Evolutionary conservation across 768 basidiomycete species (phyloP).

Genomic region (Trametes cubensis): DNA sequence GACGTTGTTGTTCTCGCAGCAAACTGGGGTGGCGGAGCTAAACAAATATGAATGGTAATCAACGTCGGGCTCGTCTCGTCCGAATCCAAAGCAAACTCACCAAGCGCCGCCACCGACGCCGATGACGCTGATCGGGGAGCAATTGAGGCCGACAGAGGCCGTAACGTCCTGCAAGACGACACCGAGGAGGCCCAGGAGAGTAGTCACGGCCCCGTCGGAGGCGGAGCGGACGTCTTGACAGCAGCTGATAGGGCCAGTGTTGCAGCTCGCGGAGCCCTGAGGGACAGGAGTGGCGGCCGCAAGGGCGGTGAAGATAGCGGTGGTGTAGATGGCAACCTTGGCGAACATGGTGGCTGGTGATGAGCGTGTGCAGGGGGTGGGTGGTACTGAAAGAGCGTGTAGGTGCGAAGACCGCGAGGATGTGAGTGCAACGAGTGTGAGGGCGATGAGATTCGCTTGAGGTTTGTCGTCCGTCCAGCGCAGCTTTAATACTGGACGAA

Average conservation of each 20-base stretch:
- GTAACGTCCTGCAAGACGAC: conserved; percentile 25
- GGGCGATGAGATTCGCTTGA: conserved; percentile 17
- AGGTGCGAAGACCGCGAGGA: conserved; percentile 12
- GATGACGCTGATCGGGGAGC: conserved; percentile 25
- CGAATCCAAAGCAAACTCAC: not conserved
- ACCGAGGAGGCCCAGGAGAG: conserved; percentile 18
- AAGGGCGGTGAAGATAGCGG: conserved; percentile 18
- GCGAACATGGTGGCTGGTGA: conserved; percentile 17
- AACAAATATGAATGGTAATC: not conserved
- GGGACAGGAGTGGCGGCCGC: conserved; percentile 19
- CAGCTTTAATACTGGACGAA: not conserved
- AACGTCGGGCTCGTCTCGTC: not conserved
- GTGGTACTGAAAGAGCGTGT: conserved; percentile 9
- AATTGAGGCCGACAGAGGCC: conserved; percentile 24
- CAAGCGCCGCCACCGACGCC: conserved; percentile 13
- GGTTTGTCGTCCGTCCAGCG: not conserved
- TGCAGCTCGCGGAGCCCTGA: conserved; percentile 14
- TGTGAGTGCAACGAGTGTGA: conserved; percentile 13
- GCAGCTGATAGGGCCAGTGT: conserved; percentile 21
- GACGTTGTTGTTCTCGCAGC: conserved; percentile 21
- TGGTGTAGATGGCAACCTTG: conserved; percentile 15
- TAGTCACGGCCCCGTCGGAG: not conserved
- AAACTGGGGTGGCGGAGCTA: conserved; percentile 14
- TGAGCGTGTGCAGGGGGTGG: not conserved
- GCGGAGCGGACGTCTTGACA: conserved; percentile 15